Percentiles rank a stretch among this genome's conserved stretches.
Conservation (phyloP, 768 basidiomycete species). For the Tricholoma matsutake region DNA sequence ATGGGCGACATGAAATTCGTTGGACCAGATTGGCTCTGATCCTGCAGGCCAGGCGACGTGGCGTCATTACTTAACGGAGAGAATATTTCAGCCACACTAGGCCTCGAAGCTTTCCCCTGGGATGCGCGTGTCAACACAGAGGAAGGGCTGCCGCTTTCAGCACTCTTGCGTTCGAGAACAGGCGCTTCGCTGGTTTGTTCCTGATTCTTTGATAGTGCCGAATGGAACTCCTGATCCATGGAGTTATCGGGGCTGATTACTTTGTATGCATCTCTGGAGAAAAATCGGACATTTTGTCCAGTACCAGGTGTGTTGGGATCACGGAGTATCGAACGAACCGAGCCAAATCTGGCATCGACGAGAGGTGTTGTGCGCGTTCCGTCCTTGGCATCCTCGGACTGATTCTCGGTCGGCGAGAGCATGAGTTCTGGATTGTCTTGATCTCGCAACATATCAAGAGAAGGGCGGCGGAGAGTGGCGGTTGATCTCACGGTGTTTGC, state of each 20-base stretch:
- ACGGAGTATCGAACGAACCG: slow-evolving; percentile 70
- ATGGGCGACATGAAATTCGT: slow-evolving; percentile 34
- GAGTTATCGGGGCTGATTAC: slow-evolving; percentile 66
- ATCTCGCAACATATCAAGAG: slow-evolving; percentile 36
- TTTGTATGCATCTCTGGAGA: slow-evolving; percentile 65
- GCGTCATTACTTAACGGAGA: slow-evolving; percentile 33
- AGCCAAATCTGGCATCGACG: slow-evolving; percentile 41
- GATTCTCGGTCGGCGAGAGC: slow-evolving; percentile 1
- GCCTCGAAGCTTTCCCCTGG: slow-evolving; percentile 36
- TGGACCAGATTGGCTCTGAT: slow-evolving; percentile 21
- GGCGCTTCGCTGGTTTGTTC: slow-evolving; percentile 17
- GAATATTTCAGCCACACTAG: slow-evolving; percentile 50
- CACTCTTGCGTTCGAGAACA: slow-evolving; percentile 31
- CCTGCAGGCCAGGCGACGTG: slow-evolving; percentile 6
- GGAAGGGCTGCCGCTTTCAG: slow-evolving; percentile 24
- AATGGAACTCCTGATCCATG: slow-evolving; percentile 36
- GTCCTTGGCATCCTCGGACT: slow-evolving; percentile 18
- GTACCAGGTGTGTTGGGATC: slow-evolving; percentile 71
- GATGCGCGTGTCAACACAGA: slow-evolving; percentile 31
- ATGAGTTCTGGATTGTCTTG: slow-evolving; percentile 15
- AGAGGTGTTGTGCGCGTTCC: slow-evolving; percentile 26
- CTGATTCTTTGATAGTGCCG: slow-evolving; percentile 23
- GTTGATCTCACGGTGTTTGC: slow-evolving; percentile 12
- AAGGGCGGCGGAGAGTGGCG: slow-evolving; percentile 29
- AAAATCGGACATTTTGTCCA: slow-evolving; percentile 78